Evolutionary conservation across 202 grass and related monocot species (phyloP), one percentile per base, ranked within the genome.

Genomic region (Brachypodium distachyon): DNA sequence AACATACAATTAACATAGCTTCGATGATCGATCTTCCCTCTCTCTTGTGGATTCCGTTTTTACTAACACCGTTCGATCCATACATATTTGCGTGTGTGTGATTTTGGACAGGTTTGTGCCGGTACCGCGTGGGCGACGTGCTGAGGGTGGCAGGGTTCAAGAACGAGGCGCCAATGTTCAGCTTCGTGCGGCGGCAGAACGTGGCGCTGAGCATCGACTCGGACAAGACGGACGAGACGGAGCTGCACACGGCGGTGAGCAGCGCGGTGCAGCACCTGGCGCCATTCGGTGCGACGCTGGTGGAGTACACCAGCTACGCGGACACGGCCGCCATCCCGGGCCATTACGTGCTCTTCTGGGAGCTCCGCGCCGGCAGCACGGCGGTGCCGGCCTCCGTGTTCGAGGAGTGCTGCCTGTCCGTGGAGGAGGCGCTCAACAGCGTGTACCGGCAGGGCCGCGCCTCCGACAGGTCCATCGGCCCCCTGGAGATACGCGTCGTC

Each of bases 321-420:
- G 88, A 97, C 77, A 73, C 87, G 36, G 7, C 79, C 2, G 73
- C 74, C 53, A 94, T 94, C 74, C 94, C 94, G 0, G 94, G 94
- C 19, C 94, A 97, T 63, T 97, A 97, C 75, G 94, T 94, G 67
- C 87, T 97, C 1, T 97, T 92, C 83, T 97, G 94, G 91, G 94
- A 97, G 91, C 78, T 97, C 27, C 84, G 75, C 36, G 83, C 14
- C 1, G 87, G 83, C 9, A 75, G 51, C 54, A 91, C 75, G 69
- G 61, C 86, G 48, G 89, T 92, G 77, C 91, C 94, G 65, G 76
- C 94, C 1, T 97, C 84, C 53, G 91, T 94, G 32, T 97, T 94
- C 50, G 94, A 97, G 87, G 89, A 97, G 75, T 97, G 94, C 83
- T 94, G 94, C 86, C 77, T 97, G 17, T 88, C 89, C 31, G 91